phyloP scores from a whole-genome alignment of 495 filamentous ascomycete genomes.

The Penicillium cosmopolitanum region DNA sequence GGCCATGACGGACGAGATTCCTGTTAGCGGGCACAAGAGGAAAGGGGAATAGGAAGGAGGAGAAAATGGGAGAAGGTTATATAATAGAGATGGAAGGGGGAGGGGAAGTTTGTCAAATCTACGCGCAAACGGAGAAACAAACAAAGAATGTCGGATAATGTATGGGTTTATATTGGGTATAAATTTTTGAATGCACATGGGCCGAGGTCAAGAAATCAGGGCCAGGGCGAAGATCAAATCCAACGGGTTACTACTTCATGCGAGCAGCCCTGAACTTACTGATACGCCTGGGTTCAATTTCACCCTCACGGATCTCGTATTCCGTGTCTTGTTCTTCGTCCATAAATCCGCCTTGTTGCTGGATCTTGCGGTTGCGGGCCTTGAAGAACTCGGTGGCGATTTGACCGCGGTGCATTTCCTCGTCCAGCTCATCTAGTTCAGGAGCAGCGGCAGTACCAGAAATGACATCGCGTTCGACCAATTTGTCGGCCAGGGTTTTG shows the following conservation, averaged over 20 bases:
- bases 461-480: conserved; percentile 63
- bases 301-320: conserved; percentile 59
- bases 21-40: neutral
- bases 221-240: neutral
- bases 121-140: neutral
- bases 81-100: neutral
- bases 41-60: neutral
- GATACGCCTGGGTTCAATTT: conserved; percentile 69
- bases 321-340: conserved; percentile 57
- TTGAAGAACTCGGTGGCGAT: conserved; percentile 80
- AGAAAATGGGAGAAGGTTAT: neutral
- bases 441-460: conserved; percentile 36
- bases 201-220: conserved; percentile 17
- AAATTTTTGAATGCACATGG: neutral
- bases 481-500: conserved; percentile 55
- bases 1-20: neutral
- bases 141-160: neutral
- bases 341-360: conserved; percentile 76
- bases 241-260: conserved; percentile 41
- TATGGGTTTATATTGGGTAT: conserved; percentile 12
- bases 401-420: conserved; percentile 70
- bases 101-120: neutral
- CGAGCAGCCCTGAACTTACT: conserved; percentile 91
- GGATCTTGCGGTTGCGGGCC: conserved; percentile 77
- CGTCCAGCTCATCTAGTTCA: conserved; percentile 75